phyloP scores from a whole-genome alignment of 441 rosid genomes.

The Mallotus japonicus region DNA sequence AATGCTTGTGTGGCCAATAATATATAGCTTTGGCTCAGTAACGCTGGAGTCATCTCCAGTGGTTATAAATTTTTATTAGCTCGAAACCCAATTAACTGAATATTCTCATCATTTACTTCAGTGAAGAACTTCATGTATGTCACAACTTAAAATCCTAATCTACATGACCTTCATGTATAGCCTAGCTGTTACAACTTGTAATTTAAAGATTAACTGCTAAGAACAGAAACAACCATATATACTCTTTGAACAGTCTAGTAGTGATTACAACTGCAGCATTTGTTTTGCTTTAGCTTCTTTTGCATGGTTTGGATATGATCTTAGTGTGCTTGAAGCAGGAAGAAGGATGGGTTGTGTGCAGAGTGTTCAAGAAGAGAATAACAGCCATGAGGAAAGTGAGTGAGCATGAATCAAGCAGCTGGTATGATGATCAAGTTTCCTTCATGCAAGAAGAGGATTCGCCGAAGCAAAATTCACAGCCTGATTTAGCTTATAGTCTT shows the following conservation, averaged over 20 bases:
- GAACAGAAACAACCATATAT: too few relatives aligned
- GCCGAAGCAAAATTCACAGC: constrained; percentile 42
- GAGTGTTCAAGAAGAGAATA: constrained; percentile 84
- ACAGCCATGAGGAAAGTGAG: constrained; percentile 43
- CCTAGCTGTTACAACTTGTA: too few relatives aligned
- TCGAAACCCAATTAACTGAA: too few relatives aligned
- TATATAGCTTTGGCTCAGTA: too few relatives aligned
- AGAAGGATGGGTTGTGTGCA: constrained; percentile 97
- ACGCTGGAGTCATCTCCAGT: too few relatives aligned
- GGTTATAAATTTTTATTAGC: too few relatives aligned
- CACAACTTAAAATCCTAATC: too few relatives aligned
- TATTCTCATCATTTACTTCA: too few relatives aligned
- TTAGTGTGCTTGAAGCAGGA: constrained; percentile 43
- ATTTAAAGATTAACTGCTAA: too few relatives aligned
- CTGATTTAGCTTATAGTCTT: constrained; percentile 35
- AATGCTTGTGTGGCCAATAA: too few relatives aligned
- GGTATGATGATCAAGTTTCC: constrained; percentile 72
- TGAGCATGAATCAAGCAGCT: constrained; percentile 60
- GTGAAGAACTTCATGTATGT: too few relatives aligned
- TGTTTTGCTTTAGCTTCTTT: neutral
- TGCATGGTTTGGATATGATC: neutral
- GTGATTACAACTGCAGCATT: neutral
- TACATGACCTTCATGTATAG: too few relatives aligned
- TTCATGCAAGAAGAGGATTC: constrained; percentile 54
- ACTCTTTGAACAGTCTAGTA: neutral